Conservation (phyloP, 352 stramenopile species). For the Globisporangium perplexum region DNA sequence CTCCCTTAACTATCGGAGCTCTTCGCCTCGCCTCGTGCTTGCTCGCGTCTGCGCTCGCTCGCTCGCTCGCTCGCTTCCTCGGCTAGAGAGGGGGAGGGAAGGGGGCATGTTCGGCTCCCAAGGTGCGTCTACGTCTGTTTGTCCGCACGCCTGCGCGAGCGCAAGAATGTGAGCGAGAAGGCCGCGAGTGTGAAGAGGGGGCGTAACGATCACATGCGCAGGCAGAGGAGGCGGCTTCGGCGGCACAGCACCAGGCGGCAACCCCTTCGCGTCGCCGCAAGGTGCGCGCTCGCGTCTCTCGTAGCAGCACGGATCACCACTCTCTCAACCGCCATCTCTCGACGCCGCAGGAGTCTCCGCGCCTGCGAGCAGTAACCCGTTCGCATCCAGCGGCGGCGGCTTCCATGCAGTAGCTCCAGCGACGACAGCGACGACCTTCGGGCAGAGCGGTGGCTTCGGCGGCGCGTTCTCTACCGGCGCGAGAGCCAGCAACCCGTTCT, state of each 20-base stretch:
- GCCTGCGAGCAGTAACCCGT: constrained; percentile 4
- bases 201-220: not conserved
- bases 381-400: constrained; percentile 6
- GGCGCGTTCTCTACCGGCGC: constrained; percentile 1
- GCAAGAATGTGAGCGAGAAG: not conserved
- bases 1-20: no score
- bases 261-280: constrained; percentile 2
- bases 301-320: not conserved
- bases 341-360: not conserved
- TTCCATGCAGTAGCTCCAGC: not conserved
- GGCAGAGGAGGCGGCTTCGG: not conserved
- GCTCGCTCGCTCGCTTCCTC: no score
- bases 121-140: no score
- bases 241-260: not conserved
- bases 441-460: constrained; percentile 18
- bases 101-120: constrained; percentile 16
- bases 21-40: not conserved
- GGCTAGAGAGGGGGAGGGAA: not conserved
- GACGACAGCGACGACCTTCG: constrained; percentile 23
- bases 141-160: no score
- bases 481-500: constrained; percentile 12
- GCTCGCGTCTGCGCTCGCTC: no score
- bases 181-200: not conserved
- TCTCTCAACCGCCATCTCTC: not conserved
- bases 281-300: constrained; percentile 9